A percentile compares a stretch with the other conserved stretches of the same genome.
Evolutionary conservation across 495 filamentous ascomycete genomes (phyloP).

Genomic region (Chaetomidium leptoderma): DNA sequence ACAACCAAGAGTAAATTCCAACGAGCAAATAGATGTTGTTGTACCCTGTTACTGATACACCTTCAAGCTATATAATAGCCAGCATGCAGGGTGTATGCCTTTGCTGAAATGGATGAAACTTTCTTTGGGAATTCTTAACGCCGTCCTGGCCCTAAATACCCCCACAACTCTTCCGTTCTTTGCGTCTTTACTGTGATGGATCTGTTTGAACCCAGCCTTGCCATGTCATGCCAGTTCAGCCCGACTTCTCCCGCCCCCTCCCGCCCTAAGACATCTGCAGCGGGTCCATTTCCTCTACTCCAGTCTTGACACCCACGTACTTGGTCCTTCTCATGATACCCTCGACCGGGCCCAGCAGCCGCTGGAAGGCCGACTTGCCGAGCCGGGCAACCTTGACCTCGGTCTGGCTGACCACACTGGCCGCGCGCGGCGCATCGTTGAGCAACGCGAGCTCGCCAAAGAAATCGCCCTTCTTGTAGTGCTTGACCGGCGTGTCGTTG

Average conservation of each 20-base stretch:
- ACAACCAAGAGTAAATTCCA: too few species aligned
- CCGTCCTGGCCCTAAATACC: constrained; percentile 15
- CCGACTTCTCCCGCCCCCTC: neutral
- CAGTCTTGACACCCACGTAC: constrained; percentile 49
- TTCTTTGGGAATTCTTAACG: constrained; percentile 24
- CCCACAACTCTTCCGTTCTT: neutral
- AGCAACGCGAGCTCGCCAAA: constrained; percentile 93
- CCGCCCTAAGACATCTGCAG: constrained; percentile 34
- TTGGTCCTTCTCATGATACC: constrained; percentile 83
- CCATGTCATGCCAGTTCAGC: neutral
- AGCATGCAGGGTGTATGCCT: neutral
- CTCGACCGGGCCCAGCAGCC: constrained; percentile 87
- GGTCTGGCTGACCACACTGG: constrained; percentile 73
- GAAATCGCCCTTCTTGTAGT: constrained; percentile 87
- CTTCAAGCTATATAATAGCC: constrained; percentile 19
- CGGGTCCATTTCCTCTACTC: constrained; percentile 52
- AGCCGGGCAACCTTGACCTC: constrained; percentile 92
- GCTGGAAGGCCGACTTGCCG: constrained; percentile 91
- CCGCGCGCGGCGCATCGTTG: constrained; percentile 91
- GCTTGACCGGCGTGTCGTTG: constrained; percentile 61
- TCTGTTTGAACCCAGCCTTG: neutral
- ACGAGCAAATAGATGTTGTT: too few species aligned
- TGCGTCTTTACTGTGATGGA: neutral
- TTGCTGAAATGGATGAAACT: constrained; percentile 13
- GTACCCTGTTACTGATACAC: constrained; percentile 18